Evolutionary conservation across 139 green algal genomes (phyloP), one percentile per base, ranked within the genome.

Genomic region (Tetradesmus obliquus): DNA sequence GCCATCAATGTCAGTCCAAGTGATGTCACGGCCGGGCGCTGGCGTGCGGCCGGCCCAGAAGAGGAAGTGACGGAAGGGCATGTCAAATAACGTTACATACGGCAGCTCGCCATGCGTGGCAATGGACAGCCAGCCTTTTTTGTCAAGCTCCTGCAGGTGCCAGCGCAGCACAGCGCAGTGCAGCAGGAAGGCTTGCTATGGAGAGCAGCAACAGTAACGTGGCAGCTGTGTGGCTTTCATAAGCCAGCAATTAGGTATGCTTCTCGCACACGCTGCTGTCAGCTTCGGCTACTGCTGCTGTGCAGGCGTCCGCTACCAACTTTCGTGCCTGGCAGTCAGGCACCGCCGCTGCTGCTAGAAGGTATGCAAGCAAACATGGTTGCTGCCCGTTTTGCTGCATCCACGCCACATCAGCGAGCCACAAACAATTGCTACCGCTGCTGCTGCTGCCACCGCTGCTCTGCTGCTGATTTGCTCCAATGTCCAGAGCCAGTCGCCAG

Each of bases 31-130:
- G 10, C 74, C 74, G 3, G 87, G 87, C 1, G 66, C n/a, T 7
- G 74, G 74, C 71, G 45, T 57, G 22, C 74, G 54, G 10, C 74
- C 87, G 0, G 87, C 74, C 87, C 87, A 91, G 55, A 91, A 86
- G 15, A 91, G 55, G 17, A 91, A 91, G 0, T 58, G 55, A 62
- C 20, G 82, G 87, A 91, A 91, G 7, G 87, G 87, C 87, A 91
- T 85, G 54, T 91, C 87, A n/a, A 91, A 60, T 32, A 91, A 62
- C 20, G 53, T 72, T 13, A 91, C 12, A 15, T 91, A 91, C 8
- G 87, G 87, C 22, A 91, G 19, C 20, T 85, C 72, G 4, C 51
- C n/a, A 66, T 91, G 32, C 4, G 72, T 91, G 2, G 60, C 20
- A 9, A 91, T 53, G 5, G 72, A 2, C 20, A 91, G 57, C 72